These are phyloP conservation scores for Aspergillus baeticus DNA, from an alignment of 495 filamentous ascomycete species.

Conservation along the genomic window DNA sequence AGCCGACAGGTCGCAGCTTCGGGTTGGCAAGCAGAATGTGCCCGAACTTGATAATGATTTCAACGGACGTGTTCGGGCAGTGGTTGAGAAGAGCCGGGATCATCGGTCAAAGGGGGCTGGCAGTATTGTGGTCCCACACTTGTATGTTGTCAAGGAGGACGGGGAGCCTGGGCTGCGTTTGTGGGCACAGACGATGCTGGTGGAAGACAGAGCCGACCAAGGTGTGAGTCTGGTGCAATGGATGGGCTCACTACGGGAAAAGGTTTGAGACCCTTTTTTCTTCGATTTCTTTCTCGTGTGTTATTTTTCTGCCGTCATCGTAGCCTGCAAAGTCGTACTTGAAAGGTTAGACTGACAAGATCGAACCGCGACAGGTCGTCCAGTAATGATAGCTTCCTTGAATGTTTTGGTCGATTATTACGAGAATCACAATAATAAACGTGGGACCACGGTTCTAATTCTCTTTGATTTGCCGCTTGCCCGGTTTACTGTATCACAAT, in stretches of 20 bases:
- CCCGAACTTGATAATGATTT: slow-evolving; percentile 93
- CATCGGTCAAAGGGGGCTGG: slow-evolving; percentile 81
- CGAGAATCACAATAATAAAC: slow-evolving; percentile 25
- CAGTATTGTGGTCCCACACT: slow-evolving; percentile 84
- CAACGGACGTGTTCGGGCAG: slow-evolving; percentile 87
- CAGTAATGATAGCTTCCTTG: slow-evolving; percentile 30
- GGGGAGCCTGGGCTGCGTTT: slow-evolving; percentile 92
- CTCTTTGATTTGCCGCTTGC: not conserved
- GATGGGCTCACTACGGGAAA: slow-evolving; percentile 90
- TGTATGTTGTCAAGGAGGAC: slow-evolving; percentile 93
- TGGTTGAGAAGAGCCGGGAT: slow-evolving; percentile 88
- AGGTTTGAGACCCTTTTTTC: slow-evolving; percentile 62
- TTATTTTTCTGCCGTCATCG: slow-evolving; percentile 11
- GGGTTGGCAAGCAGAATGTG: slow-evolving; percentile 84
- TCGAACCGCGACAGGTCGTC: slow-evolving; percentile 29
- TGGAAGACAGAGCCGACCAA: slow-evolving; percentile 94
- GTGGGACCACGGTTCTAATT: slow-evolving; percentile 4
- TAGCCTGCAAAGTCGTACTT: slow-evolving; percentile 11
- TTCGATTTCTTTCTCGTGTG: not conserved
- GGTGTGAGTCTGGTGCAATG: slow-evolving; percentile 88
- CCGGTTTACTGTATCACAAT: slow-evolving; percentile 6
- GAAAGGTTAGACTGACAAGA: slow-evolving; percentile 26
- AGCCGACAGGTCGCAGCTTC: slow-evolving; percentile 73
- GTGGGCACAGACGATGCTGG: slow-evolving; percentile 94
- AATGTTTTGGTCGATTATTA: slow-evolving; percentile 24